These are phyloP conservation scores for Candida morakotiae DNA, from an alignment of 805 yeast species.

Conservation along the genomic window DNA sequence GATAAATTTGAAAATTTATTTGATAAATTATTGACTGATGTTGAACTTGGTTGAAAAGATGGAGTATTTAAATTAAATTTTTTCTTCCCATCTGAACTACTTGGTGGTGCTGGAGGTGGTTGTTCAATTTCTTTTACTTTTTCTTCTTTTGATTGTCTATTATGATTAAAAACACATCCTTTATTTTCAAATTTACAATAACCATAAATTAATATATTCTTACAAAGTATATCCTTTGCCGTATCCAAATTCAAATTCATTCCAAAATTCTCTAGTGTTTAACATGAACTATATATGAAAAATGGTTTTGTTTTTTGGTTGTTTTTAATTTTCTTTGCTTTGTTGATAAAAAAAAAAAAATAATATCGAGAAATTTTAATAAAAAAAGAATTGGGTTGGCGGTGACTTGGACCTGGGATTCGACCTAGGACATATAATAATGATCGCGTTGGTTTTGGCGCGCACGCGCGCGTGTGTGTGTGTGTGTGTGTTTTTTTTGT, in stretches of 20 bases:
- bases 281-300: no score
- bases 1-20: slow-evolving; percentile 43
- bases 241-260: slow-evolving; percentile 45
- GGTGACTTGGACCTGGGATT: no score
- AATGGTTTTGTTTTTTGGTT: no score
- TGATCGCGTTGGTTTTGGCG: no score
- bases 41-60: slow-evolving; percentile 35
- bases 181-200: slow-evolving; percentile 83
- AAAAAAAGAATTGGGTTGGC: background rate
- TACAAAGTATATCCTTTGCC: slow-evolving; percentile 76
- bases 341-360: background rate
- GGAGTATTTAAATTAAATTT: slow-evolving; percentile 40
- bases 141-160: slow-evolving; percentile 11
- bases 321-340: background rate
- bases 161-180: slow-evolving; percentile 82
- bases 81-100: slow-evolving; percentile 12
- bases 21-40: slow-evolving; percentile 13
- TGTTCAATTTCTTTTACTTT: background rate
- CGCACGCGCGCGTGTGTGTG: no score
- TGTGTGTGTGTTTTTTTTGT: no score
- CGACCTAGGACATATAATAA: no score
- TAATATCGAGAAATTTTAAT: background rate
- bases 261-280: no score
- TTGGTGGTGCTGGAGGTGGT: slow-evolving; percentile 4
- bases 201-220: slow-evolving; percentile 82